Base-by-base conservation (phyloP, 1,139 yeast genomes). In the Candida sp. region DNA sequence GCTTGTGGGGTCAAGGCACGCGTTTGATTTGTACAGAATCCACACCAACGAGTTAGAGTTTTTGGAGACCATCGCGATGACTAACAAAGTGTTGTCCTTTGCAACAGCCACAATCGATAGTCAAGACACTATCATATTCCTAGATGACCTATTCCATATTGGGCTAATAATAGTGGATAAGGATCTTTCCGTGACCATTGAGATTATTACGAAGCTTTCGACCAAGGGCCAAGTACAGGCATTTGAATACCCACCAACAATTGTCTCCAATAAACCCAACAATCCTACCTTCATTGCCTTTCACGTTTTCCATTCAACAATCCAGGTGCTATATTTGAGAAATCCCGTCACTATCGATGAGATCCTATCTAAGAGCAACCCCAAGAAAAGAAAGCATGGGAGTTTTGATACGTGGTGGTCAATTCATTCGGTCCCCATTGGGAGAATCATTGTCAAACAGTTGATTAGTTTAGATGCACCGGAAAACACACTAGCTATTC, bases 261-360 rank as follows among this genome's bases (percentile, higher is more conserved):
- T 73, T 2, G 55, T 63, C 3, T 61, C 61, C 0, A 66, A 62
- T 32, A 50, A 54, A 2, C 38, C 48, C 12, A 40, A 52, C 1
- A 37, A 42, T 12, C 58, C 64, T 1, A 48, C 44, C 1, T 68
- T 52, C 43, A 61, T 72, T 37, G 43, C 68, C 6, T 60, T 73
- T 23, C 71, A 69, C 46, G 56, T 63, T 25, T 72, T 70, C 47
- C 70, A 68, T 55, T 73, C 73, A 4, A 60, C 62, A 35, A 22
- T 73, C 2, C 76, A 69, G 47, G 47, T 67, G 7, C 60, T 67
- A n/a, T 9, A 27, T 26, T 33, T 54, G 54, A 46, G 47, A 12
- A 27, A 40, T 42, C 22, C 30, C 5, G 17, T 49, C 11, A 28
- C 27, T 7, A 11, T 38, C 5, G 43, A 34, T 9, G 45, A 37